Base-by-base conservation (phyloP, 2,329 filamentous ascomycete species). In the Fusarium siculi region DNA sequence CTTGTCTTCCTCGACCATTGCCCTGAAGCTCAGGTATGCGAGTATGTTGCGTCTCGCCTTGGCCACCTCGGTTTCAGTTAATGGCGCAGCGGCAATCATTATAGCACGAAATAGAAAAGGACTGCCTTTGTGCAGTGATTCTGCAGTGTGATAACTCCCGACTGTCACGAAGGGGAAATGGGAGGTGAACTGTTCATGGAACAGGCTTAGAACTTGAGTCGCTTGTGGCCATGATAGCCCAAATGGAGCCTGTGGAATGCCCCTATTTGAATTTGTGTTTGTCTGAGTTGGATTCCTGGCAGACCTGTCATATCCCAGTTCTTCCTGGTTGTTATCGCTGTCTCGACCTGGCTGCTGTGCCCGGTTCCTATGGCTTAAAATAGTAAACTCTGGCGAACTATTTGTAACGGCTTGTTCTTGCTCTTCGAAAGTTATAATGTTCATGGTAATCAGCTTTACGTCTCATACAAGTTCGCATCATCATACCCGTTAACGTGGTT, bases 41-140 rank as follows among this genome's bases (percentile, higher is more conserved):
- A 84, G 79, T 28, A 83, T 79, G 43, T 82, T 83, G 49, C 77
- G 83, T 78, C 74, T 85, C 76, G 82, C 87, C 77, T 80, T 83
- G n/a, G 74, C 77, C 32, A 81, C 62, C 30, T 75, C 74, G 7
- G 78, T 64, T 30, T 70, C 66, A 49, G 74, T 78, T 6, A 80
- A 66, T 7, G 79, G 78, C 11, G 79, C 77, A 10, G 82, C 80
- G 19, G 78, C 79, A n/a, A 86, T 76, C 66, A 85, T 79, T 39
- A 85, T 74, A 18, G 79, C 79, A 14, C 82, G 76, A 44, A 84
- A 82, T 15, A 85, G 70, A 43, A 84, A 81, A 1, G 83, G 84
- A 56, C 82, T 84, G 57, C 79, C 76, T 18, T 63, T 55, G 34
- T 74, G 76, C 5, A 85, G 70, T 23, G 77, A 71, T 47, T 76